Evolutionary conservation across 208 protist genomes (phyloP).

Genomic region (Wallacemonas sp.): DNA sequence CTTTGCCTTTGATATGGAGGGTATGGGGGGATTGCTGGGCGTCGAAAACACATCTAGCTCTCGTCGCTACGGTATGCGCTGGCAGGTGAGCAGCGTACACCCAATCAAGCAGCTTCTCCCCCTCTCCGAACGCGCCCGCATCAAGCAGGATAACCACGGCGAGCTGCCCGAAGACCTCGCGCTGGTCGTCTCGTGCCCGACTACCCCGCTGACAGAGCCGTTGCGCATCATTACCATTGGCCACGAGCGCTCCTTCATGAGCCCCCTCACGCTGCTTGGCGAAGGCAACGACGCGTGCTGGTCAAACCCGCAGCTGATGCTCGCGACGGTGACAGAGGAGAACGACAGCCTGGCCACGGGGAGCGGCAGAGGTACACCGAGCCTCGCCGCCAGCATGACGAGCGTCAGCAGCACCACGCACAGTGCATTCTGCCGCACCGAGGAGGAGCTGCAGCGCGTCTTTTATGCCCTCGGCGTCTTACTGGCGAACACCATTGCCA

Average conservation of each 20-base stretch:
- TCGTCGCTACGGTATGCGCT: conserved; percentile 5
- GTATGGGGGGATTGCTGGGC: not conserved
- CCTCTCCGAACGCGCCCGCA: conserved; percentile 7
- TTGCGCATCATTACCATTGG: conserved; percentile 33
- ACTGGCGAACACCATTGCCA: conserved; percentile 50
- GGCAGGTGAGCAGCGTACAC: conserved; percentile 1
- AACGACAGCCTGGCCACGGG: not conserved
- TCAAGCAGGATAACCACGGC: conserved; percentile 4
- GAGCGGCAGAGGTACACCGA: not conserved
- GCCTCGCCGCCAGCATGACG: not conserved
- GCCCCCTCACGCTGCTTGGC: conserved; percentile 34
- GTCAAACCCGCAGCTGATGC: conserved; percentile 41
- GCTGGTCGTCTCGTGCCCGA: conserved; percentile 22
- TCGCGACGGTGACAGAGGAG: conserved; percentile 9
- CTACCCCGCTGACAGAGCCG: conserved; percentile 18
- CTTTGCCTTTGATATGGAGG: not conserved
- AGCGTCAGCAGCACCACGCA: not conserved
- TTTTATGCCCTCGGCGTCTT: conserved; percentile 50
- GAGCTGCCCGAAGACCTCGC: conserved; percentile 21
- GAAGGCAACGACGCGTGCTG: conserved; percentile 29
- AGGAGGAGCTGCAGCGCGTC: conserved; percentile 29
- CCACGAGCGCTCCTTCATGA: conserved; percentile 45
- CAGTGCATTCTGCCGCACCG: conserved; percentile 24
- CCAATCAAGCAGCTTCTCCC: conserved; percentile 3
- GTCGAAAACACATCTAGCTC: not conserved